Evolutionary conservation across 176 grass and related monocot genomes (phyloP), one percentile per base, ranked within the genome.

Genomic region (Thalia dealbata): DNA sequence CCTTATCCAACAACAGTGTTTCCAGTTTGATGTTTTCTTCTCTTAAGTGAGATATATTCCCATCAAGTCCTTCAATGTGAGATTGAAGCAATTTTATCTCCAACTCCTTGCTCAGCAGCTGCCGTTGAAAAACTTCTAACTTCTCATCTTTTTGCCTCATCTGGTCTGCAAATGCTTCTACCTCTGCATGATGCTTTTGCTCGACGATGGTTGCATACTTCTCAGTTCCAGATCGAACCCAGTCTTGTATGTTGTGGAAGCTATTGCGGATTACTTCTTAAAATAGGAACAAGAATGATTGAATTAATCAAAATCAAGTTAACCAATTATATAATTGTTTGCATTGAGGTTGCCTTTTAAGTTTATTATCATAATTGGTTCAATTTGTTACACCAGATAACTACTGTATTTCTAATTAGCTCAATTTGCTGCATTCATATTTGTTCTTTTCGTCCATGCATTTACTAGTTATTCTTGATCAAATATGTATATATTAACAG

Each of bases 141-240:
- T 86, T 89, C 81, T 87, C 92, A 72, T 91, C 92, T 77, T 87
- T 91, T 55, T 85, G 69, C 30, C 82, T 80, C 56, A 96, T 77
- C 70, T 96, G 92, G 76, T 96, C 92, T 50, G 79, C 85, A 75
- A 96, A 96, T 51, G 92, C 92, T 71, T 96, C 92, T 59, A 96
- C 67, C 81, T 91, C 92, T 30, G 84, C 72, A 19, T 13, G 14
- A 69, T 91, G 92, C 66, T 81, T 83, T 42, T 91, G 78, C 64
- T 84, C 83, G 6, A 91, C 71, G 55, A 91, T 83, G 29, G 66
- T 73, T 16, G 81, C 81, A 77, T 91, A 85, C 87, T 91, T 96
- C 66, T 87, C 89, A 0, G 70, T 84, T 69, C 91, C 86, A 80
- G 77, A 81, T 69, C 83, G 84, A 78, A 87, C 78, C 92, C 88